A percentile compares a stretch with the other conserved stretches of the same genome.
These are phyloP conservation scores for Pichia nanzhaoensis DNA, from an alignment of 805 yeast species.

Conservation along the genomic window DNA sequence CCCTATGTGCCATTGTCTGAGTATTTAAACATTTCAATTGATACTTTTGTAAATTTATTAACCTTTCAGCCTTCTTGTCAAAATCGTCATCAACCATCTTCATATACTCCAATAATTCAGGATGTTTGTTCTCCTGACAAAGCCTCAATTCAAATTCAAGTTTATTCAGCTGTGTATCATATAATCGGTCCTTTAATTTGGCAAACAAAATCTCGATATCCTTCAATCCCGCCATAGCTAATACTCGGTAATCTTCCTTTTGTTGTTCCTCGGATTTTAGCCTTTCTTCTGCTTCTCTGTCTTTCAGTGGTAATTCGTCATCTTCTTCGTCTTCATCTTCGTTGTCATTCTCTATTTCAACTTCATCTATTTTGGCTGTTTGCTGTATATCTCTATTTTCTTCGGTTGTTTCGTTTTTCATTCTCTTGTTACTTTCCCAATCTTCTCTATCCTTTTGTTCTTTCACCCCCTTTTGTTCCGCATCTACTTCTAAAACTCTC, in stretches of 20 bases:
- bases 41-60: conserved; percentile 44
- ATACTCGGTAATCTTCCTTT: conserved; percentile 41
- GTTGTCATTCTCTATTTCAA: conserved; percentile 3
- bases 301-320: conserved; percentile 23
- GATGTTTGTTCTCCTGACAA: conserved; percentile 87
- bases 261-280: conserved; percentile 18
- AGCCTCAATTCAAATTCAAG: conserved; percentile 78
- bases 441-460: conserved; percentile 27
- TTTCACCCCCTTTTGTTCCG: too few species aligned
- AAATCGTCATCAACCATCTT: conserved; percentile 66
- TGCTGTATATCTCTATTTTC: conserved; percentile 8
- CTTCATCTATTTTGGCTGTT: conserved; percentile 1
- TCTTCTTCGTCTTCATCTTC: conserved; percentile 20
- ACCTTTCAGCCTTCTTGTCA: conserved; percentile 50
- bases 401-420: conserved; percentile 20
- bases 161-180: conserved; percentile 72
- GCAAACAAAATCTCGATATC: conserved; percentile 86
- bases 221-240: conserved; percentile 67
- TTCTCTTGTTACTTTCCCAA: neutral
- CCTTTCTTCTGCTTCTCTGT: conserved; percentile 20
- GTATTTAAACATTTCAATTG: conserved; percentile 69
- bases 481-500: too few species aligned
- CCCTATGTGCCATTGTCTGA: conserved; percentile 75
- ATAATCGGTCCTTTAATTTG: conserved; percentile 70
- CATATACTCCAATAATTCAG: conserved; percentile 72